Percentiles rank a stretch among this genome's conserved stretches.
Conservation (phyloP, 176 grass and related monocot genomes). For the Cenchrus purpureus region DNA sequence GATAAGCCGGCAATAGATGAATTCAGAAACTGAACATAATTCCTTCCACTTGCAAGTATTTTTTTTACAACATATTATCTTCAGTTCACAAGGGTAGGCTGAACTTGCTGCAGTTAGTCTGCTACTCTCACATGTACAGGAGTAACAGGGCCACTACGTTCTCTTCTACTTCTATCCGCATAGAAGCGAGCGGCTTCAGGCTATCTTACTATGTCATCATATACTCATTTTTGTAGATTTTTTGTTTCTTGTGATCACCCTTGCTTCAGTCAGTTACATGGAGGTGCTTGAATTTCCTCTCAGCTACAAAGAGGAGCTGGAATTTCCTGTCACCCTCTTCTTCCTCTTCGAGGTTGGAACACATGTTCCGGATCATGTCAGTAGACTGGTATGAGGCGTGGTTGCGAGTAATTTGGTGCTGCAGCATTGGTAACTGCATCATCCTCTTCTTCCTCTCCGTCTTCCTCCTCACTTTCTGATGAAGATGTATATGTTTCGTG, state of each 20-base stretch:
- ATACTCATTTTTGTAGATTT: neutral
- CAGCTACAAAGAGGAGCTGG: neutral
- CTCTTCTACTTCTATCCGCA: conserved; percentile 37
- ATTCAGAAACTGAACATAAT: neutral
- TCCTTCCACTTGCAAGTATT: conserved; percentile 27
- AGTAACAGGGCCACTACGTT: conserved; percentile 33
- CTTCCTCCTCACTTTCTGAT: conserved; percentile 39
- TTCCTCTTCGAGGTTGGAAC: neutral
- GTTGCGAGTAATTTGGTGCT: neutral
- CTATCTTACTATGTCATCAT: conserved; percentile 40
- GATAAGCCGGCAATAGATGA: neutral
- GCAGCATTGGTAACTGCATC: neutral
- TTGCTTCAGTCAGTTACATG: neutral
- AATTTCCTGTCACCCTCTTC: neutral
- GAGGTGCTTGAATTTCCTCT: neutral
- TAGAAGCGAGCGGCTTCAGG: conserved; percentile 54
- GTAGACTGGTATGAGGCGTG: conserved; percentile 41
- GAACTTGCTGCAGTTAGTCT: conserved; percentile 17
- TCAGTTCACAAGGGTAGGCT: conserved; percentile 1
- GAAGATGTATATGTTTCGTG: conserved; percentile 20
- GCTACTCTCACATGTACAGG: conserved; percentile 45
- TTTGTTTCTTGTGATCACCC: neutral
- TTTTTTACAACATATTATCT: neutral
- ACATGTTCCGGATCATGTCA: conserved; percentile 35
- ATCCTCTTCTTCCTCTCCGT: neutral